Conservation (phyloP, 2,329 filamentous ascomycete species). For the Ceratocystis eucalypticola region DNA sequence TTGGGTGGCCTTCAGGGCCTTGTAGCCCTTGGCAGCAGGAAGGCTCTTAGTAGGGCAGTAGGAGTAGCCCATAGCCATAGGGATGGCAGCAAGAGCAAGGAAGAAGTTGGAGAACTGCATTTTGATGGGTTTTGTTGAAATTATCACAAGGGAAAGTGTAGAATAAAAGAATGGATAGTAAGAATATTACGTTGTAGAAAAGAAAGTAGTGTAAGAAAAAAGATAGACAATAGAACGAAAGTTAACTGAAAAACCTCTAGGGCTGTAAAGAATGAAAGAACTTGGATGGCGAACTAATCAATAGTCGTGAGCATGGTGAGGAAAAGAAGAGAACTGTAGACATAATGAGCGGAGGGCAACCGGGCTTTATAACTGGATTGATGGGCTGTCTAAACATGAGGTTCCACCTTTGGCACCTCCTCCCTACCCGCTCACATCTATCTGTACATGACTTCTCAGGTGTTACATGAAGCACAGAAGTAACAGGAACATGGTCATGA, state of each 20-base stretch:
- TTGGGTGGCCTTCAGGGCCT: background rate
- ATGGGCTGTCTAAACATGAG: background rate
- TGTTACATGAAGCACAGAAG: background rate
- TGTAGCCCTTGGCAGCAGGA: slow-evolving; percentile 9
- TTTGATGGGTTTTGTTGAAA: background rate
- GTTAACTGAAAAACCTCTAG: slow-evolving; percentile 7
- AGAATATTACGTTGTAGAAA: background rate
- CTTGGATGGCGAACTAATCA: slow-evolving; percentile 5
- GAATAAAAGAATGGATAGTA: background rate
- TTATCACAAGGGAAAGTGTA: background rate
- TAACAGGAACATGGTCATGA: background rate
- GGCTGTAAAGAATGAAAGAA: slow-evolving; percentile 1
- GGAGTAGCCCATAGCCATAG: background rate
- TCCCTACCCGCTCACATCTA: background rate
- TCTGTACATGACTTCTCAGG: background rate
- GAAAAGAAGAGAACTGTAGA: background rate
- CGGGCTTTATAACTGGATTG: background rate
- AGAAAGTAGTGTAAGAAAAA: background rate
- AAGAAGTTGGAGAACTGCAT: slow-evolving; percentile 11
- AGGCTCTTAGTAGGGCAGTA: slow-evolving; percentile 19
- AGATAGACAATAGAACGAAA: slow-evolving; percentile 8
- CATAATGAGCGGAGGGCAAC: background rate
- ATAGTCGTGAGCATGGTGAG: background rate
- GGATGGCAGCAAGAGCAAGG: background rate
- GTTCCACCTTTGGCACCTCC: background rate